These are phyloP conservation scores for Halteria grandinella DNA, from an alignment of 73 alveolate species.

Conservation along the genomic window DNA sequence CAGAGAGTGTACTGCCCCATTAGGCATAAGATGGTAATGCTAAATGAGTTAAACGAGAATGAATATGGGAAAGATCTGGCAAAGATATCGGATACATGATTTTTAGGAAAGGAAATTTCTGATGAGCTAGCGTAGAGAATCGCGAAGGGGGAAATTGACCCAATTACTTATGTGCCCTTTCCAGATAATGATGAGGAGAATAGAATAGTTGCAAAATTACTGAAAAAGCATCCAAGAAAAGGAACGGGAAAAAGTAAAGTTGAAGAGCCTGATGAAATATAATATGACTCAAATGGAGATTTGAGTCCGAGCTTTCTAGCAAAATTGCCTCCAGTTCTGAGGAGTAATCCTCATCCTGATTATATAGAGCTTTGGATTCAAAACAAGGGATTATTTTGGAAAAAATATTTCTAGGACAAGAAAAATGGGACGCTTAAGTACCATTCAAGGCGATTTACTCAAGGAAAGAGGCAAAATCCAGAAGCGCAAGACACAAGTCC, in stretches of 20 bases:
- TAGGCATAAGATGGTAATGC: constrained; percentile 73
- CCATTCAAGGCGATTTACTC: background rate
- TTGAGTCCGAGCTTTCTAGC: no score
- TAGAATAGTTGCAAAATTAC: background rate
- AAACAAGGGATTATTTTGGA: constrained; percentile 1
- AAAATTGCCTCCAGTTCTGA: background rate
- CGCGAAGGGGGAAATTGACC: constrained; percentile 77
- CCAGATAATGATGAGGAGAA: background rate
- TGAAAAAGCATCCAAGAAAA: background rate
- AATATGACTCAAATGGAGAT: background rate
- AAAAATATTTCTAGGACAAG: constrained; percentile 12
- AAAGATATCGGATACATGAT: constrained; percentile 58
- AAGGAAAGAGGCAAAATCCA: background rate
- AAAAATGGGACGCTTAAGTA: constrained; percentile 1
- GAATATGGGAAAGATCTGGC: constrained; percentile 61
- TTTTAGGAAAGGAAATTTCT: constrained; percentile 74
- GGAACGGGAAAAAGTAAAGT: background rate
- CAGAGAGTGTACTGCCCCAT: constrained; percentile 94
- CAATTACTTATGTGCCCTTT: constrained; percentile 68
- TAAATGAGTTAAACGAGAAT: constrained; percentile 65
- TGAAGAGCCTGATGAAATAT: background rate
- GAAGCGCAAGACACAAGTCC: background rate
- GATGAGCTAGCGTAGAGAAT: constrained; percentile 55
- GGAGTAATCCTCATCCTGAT: background rate
- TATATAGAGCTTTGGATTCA: constrained; percentile 3